A percentile compares a stretch with the other conserved stretches of the same genome.
Conservation (phyloP, 352 stramenopile species). For the Globisporangium emineosum region DNA sequence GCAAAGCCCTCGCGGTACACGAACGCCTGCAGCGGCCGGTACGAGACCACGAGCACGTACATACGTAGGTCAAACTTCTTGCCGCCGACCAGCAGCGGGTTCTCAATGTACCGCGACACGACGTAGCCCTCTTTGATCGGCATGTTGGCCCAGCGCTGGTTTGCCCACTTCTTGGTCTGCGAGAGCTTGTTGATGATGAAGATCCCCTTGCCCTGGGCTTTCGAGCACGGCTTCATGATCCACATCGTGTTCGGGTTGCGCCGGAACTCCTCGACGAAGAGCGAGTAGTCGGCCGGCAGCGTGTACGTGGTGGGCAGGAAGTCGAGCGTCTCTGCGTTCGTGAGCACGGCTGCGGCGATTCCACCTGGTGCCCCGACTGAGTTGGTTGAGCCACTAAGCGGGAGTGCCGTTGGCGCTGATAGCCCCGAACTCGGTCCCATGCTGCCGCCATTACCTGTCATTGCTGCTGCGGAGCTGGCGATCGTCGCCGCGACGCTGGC, state of each 20-base stretch:
- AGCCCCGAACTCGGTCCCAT: neutral
- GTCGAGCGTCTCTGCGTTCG: slow-evolving; percentile 30
- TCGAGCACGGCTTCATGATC: slow-evolving; percentile 94
- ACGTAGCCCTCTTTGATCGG: slow-evolving; percentile 86
- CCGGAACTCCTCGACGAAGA: slow-evolving; percentile 91
- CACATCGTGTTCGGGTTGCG: slow-evolving; percentile 87
- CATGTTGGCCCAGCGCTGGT: slow-evolving; percentile 60
- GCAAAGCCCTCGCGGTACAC: slow-evolving; percentile 90
- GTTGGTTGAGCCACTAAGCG: slow-evolving; percentile 5
- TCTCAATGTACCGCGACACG: slow-evolving; percentile 88
- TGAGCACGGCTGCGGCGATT: slow-evolving; percentile 1
- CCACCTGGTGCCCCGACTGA: neutral
- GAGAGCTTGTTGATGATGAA: slow-evolving; percentile 93
- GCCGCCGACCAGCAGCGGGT: slow-evolving; percentile 87
- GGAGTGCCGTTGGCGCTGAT: neutral
- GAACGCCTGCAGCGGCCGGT: slow-evolving; percentile 74
- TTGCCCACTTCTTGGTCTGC: slow-evolving; percentile 91
- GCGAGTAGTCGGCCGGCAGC: slow-evolving; percentile 89
- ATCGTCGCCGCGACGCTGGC: neutral
- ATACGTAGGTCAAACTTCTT: slow-evolving; percentile 94
- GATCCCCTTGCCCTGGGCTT: slow-evolving; percentile 90
- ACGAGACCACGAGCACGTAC: slow-evolving; percentile 91
- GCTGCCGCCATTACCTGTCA: neutral
- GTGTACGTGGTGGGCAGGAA: slow-evolving; percentile 92
- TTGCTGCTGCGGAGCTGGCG: neutral